These are phyloP conservation scores for Termitomyces sp. DNA, from an alignment of 768 basidiomycete species.

Conservation along the genomic window DNA sequence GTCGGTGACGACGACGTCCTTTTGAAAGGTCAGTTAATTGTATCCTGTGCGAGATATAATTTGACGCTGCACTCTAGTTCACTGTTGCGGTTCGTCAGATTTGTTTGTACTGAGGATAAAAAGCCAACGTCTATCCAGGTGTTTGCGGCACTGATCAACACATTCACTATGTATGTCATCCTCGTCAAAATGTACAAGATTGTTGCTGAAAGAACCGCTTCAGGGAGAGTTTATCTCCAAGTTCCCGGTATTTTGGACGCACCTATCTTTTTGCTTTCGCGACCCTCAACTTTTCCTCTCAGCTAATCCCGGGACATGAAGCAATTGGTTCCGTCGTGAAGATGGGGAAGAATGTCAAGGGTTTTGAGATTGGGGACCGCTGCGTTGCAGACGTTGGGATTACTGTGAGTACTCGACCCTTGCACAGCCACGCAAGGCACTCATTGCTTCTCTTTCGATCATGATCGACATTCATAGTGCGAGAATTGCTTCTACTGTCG, in stretches of 20 bases:
- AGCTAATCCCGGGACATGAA: constrained; percentile 77
- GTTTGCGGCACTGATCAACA: constrained; percentile 65
- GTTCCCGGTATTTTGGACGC: constrained; percentile 47
- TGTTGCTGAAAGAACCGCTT: background rate
- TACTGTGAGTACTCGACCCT: constrained; percentile 40
- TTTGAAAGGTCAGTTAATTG: constrained; percentile 51
- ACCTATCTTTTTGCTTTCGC: background rate
- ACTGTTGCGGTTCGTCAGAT: constrained; percentile 38
- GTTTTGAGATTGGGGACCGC: constrained; percentile 75
- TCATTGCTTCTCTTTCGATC: background rate
- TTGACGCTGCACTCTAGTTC: constrained; percentile 27
- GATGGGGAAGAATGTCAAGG: constrained; percentile 78
- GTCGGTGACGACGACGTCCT: constrained; percentile 70
- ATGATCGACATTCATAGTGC: constrained; percentile 47
- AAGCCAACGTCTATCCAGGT: constrained; percentile 27
- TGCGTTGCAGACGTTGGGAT: constrained; percentile 81
- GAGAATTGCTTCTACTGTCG: constrained; percentile 86
- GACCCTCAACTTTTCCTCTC: background rate
- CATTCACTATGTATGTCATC: constrained; percentile 48
- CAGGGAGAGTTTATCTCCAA: constrained; percentile 61
- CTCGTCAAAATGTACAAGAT: background rate
- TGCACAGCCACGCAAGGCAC: constrained; percentile 12
- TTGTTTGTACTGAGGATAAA: background rate
- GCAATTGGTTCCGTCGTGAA: constrained; percentile 71
- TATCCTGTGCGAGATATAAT: constrained; percentile 4